These are phyloP conservation scores for Mariannaea elegans DNA, from an alignment of 2,329 filamentous ascomycete genomes.

Conservation along the genomic window DNA sequence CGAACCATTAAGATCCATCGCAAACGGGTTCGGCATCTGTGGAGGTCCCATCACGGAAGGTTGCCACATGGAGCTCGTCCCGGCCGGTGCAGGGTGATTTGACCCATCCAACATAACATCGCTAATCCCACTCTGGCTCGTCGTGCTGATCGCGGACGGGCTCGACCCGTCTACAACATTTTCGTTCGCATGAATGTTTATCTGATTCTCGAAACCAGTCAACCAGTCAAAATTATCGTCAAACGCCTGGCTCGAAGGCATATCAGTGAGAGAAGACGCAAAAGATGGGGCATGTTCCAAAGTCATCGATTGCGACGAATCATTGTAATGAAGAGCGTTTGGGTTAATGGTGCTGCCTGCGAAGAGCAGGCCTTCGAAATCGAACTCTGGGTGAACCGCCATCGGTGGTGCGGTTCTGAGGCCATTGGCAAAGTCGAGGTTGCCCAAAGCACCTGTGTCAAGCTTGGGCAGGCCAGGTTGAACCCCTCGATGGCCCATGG, in stretches of 20 bases:
- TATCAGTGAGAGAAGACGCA: slow-evolving; percentile 64
- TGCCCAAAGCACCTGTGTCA: slow-evolving; percentile 77
- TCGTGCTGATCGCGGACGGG: slow-evolving; percentile 93
- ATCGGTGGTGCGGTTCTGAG: slow-evolving; percentile 80
- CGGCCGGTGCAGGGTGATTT: slow-evolving; percentile 66
- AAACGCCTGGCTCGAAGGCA: slow-evolving; percentile 65
- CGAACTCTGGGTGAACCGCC: slow-evolving; percentile 66
- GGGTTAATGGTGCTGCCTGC: slow-evolving; percentile 74
- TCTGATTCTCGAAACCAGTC: slow-evolving; percentile 80
- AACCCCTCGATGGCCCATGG: slow-evolving; percentile 72
- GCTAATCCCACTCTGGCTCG: slow-evolving; percentile 89
- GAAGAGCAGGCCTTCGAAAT: slow-evolving; percentile 67
- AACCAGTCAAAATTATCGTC: slow-evolving; percentile 87
- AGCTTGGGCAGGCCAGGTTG: slow-evolving; percentile 80
- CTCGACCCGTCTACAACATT: slow-evolving; percentile 91
- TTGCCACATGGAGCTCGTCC: slow-evolving; percentile 72
- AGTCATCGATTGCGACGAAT: slow-evolving; percentile 74
- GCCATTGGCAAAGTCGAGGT: slow-evolving; percentile 71
- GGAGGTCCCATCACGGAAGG: slow-evolving; percentile 74
- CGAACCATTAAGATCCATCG: slow-evolving; percentile 76
- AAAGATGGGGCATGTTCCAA: slow-evolving; percentile 71
- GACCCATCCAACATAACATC: slow-evolving; percentile 90
- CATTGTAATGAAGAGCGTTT: slow-evolving; percentile 83
- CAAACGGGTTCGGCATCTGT: slow-evolving; percentile 74
- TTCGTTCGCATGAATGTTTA: slow-evolving; percentile 77